These are phyloP conservation scores for Draba incana DNA, from an alignment of 345 rosid genomes.

Conservation along the genomic window DNA sequence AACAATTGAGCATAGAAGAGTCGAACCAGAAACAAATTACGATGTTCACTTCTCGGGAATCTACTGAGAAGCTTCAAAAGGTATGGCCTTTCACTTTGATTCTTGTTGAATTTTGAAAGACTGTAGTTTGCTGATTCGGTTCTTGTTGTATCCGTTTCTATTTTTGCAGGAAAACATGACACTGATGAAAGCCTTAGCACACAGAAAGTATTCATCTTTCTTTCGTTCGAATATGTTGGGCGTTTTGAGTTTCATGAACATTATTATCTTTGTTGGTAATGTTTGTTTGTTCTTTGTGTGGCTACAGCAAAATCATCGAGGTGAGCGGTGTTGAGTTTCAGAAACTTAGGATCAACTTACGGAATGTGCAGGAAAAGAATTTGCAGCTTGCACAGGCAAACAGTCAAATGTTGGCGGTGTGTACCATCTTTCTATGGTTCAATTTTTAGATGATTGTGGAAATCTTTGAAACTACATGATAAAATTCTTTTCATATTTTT, in stretches of 20 bases:
- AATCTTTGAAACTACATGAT: conserved; percentile 16
- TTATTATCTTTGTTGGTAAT: conserved; percentile 1
- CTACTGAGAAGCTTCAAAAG: conserved; percentile 56
- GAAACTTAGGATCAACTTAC: conserved; percentile 58
- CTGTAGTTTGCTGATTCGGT: conserved; percentile 13
- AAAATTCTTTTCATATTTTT: conserved; percentile 29
- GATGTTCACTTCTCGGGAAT: conserved; percentile 43
- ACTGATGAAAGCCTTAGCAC: conserved; percentile 54
- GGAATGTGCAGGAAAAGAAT: conserved; percentile 70
- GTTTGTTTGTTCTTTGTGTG: conserved; percentile 10
- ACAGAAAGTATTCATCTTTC: conserved; percentile 55
- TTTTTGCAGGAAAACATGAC: conserved; percentile 58
- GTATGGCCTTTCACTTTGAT: conserved; percentile 33
- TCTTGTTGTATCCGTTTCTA: conserved; percentile 18
- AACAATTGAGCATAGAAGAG: conserved; percentile 4
- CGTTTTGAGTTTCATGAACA: conserved; percentile 15
- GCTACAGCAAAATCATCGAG: conserved; percentile 61
- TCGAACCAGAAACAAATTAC: conserved; percentile 34
- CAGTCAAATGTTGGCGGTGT: conserved; percentile 66
- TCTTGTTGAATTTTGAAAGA: not conserved
- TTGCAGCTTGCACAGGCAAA: conserved; percentile 65
- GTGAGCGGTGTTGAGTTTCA: conserved; percentile 58
- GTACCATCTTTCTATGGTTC: conserved; percentile 28
- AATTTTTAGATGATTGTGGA: conserved; percentile 25
- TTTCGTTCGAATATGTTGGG: conserved; percentile 18